These are phyloP conservation scores for Aspergillus latus DNA, from an alignment of 2,329 filamentous ascomycete genomes.

Conservation along the genomic window DNA sequence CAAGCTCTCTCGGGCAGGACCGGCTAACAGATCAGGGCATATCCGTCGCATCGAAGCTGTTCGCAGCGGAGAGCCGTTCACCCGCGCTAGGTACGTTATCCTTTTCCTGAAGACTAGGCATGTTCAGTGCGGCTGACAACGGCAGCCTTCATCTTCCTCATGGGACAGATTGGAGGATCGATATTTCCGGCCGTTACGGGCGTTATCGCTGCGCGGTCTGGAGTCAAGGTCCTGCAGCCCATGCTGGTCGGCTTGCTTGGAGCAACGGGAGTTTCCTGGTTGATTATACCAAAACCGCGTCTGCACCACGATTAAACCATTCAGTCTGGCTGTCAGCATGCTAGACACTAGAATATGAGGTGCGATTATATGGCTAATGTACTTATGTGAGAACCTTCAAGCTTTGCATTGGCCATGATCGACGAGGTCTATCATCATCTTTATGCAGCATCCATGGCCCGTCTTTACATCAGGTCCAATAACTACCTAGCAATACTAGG, in stretches of 20 bases:
- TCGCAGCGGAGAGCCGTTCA: constrained; percentile 49
- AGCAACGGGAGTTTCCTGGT: constrained; percentile 50
- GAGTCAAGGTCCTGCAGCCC: constrained; percentile 54
- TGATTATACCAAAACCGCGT: constrained; percentile 35
- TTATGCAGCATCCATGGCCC: no score
- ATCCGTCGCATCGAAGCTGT: constrained; percentile 54
- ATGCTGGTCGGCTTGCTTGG: constrained; percentile 52
- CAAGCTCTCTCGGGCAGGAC: neutral
- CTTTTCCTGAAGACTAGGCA: no score
- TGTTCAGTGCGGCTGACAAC: no score
- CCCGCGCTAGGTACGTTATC: constrained; percentile 45
- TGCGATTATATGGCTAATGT: no score
- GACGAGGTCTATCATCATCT: no score
- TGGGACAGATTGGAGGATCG: constrained; percentile 57
- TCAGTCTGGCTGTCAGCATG: neutral
- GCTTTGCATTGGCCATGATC: no score
- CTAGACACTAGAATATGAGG: neutral
- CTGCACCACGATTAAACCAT: constrained; percentile 23
- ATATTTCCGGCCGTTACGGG: constrained; percentile 59
- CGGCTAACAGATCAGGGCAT: constrained; percentile 35
- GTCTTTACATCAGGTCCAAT: no score
- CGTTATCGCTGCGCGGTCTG: constrained; percentile 47
- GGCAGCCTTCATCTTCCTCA: constrained; percentile 54
- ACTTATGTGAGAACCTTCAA: no score
- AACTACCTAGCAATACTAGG: no score